Evolutionary conservation across 371 early-diverging fungal genomes (phyloP).

Genomic region (Mucor lusitanicus): DNA sequence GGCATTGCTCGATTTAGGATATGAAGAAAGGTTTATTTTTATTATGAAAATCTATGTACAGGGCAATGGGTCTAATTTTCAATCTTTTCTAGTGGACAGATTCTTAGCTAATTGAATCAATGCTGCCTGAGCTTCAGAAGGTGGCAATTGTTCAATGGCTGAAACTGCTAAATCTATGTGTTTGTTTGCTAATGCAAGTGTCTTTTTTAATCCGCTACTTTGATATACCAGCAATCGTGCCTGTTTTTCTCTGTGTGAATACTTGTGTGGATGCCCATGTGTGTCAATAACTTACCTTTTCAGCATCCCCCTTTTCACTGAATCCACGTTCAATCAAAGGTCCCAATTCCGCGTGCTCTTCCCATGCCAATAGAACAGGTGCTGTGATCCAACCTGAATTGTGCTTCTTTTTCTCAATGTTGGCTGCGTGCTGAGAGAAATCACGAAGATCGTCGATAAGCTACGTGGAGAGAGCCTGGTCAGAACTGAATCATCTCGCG

Average conservation of each 20-base stretch:
- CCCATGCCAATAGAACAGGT: conserved; percentile 93
- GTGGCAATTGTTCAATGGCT: conserved; percentile 62
- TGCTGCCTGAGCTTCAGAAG: conserved; percentile 69
- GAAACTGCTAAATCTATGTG: conserved; percentile 63
- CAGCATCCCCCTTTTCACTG: conserved; percentile 34
- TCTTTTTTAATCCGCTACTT: conserved; percentile 70
- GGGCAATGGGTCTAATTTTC: not conserved
- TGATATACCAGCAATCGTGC: conserved; percentile 71
- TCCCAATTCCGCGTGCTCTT: conserved; percentile 84
- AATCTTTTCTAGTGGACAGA: conserved; percentile 39
- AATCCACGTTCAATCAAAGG: conserved; percentile 89
- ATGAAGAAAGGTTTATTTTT: not conserved
- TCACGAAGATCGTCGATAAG: conserved; percentile 92
- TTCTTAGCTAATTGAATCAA: conserved; percentile 62
- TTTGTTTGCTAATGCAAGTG: conserved; percentile 54
- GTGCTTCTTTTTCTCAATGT: conserved; percentile 71
- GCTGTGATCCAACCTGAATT: conserved; percentile 59
- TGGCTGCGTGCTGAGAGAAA: conserved; percentile 78
- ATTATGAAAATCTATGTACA: not conserved
- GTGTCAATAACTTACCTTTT: not conserved
- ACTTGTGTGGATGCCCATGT: not conserved
- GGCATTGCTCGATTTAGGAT: not conserved
- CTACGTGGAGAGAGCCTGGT: conserved; percentile 30
- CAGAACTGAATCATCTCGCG: not conserved
- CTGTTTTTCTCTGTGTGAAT: conserved; percentile 22